Evolutionary conservation across 208 protist genomes (phyloP).

Genomic region (Wallacemonas sp.): DNA sequence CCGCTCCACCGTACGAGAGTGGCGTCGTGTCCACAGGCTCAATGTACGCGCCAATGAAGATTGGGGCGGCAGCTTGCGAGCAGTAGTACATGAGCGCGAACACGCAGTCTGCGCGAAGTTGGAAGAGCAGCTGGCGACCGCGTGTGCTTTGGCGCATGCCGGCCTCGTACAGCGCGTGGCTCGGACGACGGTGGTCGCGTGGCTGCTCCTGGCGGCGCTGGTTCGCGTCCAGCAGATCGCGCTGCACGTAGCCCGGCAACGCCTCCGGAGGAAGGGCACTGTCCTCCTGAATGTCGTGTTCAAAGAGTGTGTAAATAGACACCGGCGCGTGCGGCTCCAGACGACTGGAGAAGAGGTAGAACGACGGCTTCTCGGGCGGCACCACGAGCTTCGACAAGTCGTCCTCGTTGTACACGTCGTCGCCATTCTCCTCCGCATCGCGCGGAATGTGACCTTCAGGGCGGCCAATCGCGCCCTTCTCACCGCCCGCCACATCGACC

Average conservation of each 20-base stretch:
- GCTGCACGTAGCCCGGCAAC: conserved; percentile 32
- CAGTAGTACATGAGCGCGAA: conserved; percentile 44
- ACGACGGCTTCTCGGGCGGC: conserved; percentile 32
- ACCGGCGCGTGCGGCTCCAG: conserved; percentile 42
- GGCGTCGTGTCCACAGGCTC: conserved; percentile 46
- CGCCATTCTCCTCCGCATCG: conserved; percentile 24
- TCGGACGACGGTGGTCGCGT: conserved; percentile 22
- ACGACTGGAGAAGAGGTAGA: conserved; percentile 39
- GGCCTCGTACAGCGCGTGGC: conserved; percentile 39
- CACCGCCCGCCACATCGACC: neutral
- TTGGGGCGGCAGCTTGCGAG: conserved; percentile 35
- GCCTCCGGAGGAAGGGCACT: neutral
- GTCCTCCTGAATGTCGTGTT: conserved; percentile 20
- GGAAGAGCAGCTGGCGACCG: conserved; percentile 45
- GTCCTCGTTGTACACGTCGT: conserved; percentile 28
- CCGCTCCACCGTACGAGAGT: conserved; percentile 45
- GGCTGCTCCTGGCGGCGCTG: conserved; percentile 32
- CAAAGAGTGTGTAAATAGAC: conserved; percentile 34
- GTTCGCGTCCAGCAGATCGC: conserved; percentile 31
- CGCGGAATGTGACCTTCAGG: conserved; percentile 35
- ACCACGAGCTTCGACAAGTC: conserved; percentile 14
- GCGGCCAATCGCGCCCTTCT: conserved; percentile 29
- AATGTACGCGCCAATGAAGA: conserved; percentile 54
- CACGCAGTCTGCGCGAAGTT: conserved; percentile 36
- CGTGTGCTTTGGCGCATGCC: conserved; percentile 43